These are phyloP conservation scores for Spinellus fusiger DNA, from an alignment of 192 early-diverging fungal species.

Conservation along the genomic window DNA sequence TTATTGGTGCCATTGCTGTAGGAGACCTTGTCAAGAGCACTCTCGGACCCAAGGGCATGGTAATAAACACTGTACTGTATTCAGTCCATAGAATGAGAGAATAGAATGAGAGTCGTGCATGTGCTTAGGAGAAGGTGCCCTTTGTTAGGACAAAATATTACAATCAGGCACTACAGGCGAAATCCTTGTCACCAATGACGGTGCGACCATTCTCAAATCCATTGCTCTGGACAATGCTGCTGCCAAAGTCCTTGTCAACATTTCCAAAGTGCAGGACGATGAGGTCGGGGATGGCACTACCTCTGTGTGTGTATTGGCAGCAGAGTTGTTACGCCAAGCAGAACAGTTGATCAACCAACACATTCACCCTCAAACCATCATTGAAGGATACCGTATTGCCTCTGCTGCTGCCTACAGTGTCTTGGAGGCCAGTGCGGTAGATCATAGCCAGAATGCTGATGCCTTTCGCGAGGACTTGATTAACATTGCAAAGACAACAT, in stretches of 20 bases:
- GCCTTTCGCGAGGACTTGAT: constrained; percentile 85
- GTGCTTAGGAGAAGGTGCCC: background rate
- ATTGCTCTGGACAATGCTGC: constrained; percentile 98
- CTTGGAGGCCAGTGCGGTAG: constrained; percentile 72
- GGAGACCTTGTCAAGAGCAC: constrained; percentile 98
- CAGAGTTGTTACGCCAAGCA: constrained; percentile 91
- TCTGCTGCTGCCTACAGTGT: constrained; percentile 76
- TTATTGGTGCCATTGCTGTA: constrained; percentile 98
- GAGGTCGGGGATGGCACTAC: constrained; percentile 99
- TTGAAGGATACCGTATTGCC: constrained; percentile 92
- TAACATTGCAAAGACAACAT: constrained; percentile 96
- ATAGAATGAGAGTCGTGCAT: background rate
- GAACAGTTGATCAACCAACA: constrained; percentile 89
- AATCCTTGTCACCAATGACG: constrained; percentile 96
- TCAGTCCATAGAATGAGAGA: background rate
- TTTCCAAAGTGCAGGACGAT: constrained; percentile 99
- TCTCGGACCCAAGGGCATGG: constrained; percentile 98
- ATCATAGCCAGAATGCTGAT: constrained; percentile 65
- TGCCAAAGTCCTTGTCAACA: constrained; percentile 96
- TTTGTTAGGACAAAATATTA: constrained; percentile 99
- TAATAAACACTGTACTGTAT: too few species aligned
- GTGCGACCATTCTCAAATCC: constrained; percentile 97
- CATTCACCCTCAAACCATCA: constrained; percentile 97
- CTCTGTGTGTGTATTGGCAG: constrained; percentile 94
- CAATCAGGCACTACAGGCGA: constrained; percentile 84